Evolutionary conservation across 2,329 filamentous ascomycete species (phyloP), one percentile per base, ranked within the genome.

Genomic region (Talaromyces sp.): DNA sequence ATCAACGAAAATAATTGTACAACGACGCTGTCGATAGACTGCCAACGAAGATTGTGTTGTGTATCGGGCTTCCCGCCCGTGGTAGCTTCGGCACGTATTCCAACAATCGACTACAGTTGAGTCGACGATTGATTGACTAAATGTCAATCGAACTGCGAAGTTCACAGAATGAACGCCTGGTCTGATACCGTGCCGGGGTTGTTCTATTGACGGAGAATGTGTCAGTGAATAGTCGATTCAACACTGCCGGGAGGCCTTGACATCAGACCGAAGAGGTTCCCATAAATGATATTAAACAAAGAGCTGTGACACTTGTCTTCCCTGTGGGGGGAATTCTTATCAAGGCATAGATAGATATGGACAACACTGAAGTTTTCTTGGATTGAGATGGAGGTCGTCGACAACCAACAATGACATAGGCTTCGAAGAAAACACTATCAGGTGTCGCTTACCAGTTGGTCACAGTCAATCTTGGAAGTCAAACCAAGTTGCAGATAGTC

Each of bases 11-110:
- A 37, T 55, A 15, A 22, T n/a, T n/a, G n/a, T n/a, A n/a, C n/a
- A n/a, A n/a, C n/a, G n/a, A n/a, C n/a, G n/a, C 6, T n/a, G 28
- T n/a, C 17, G 36, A 43, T 19, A 46, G 36, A 46, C 10, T 11
- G 37, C 36, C 28, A 25, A 33, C 36, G 11, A 28, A 10, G 11
- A 9, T 46, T 36, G 31, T 53, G 25, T 19, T 40, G 7, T 33
- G n/a, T 31, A 15, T 60, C 66, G 70, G 71, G 70, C 70, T 66
- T 70, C 64, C 64, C 66, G 70, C 69, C 71, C 69, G 67, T 67
- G 67, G 60, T 51, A 28, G 61, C 61, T 57, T 63, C 64, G 28
- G 41, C 45, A 22, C 33, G 25, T 33, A 22, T 28, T 37, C 43
- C 17, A 52, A 28, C 57, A 37, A 40, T 54, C 50, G 52, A 36